Conservation (phyloP, 108 stramenopile species). For the Bacterosira constricta region DNA sequence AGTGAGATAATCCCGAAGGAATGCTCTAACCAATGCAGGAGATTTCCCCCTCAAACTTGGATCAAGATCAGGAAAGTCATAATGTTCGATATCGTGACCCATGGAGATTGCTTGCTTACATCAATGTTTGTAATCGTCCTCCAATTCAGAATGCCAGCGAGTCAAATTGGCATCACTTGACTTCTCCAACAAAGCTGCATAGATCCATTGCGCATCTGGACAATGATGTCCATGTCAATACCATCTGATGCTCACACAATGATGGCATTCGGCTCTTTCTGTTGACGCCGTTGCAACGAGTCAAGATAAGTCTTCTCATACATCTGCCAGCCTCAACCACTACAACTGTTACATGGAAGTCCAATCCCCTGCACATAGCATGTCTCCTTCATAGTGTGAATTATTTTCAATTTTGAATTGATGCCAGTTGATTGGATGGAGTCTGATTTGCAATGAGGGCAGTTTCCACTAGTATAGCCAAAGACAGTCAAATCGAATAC, state of each 20-base stretch:
- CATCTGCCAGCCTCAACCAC: not conserved
- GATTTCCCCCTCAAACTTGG: not conserved
- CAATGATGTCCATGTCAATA: not conserved
- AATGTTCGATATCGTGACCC: too few relatives aligned
- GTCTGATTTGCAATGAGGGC: too few relatives aligned
- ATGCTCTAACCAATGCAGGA: not conserved
- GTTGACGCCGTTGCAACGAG: not conserved
- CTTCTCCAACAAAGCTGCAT: not conserved
- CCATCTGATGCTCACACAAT: not conserved
- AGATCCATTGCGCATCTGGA: not conserved
- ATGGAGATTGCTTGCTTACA: too few relatives aligned
- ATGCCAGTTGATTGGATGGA: not conserved
- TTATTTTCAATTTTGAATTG: not conserved
- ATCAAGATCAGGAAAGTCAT: too few relatives aligned
- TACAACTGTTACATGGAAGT: not conserved
- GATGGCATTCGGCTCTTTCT: not conserved
- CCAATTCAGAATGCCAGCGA: not conserved
- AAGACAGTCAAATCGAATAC: too few relatives aligned
- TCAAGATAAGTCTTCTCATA: not conserved
- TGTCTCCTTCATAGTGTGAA: not conserved
- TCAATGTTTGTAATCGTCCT: too few relatives aligned
- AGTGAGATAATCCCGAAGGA: slow-evolving; percentile 16
- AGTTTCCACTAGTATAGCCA: too few relatives aligned
- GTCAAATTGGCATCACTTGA: not conserved
- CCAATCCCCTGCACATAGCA: not conserved